Conservation (phyloP, 257 asterid genomes). For the Vinca minor region DNA sequence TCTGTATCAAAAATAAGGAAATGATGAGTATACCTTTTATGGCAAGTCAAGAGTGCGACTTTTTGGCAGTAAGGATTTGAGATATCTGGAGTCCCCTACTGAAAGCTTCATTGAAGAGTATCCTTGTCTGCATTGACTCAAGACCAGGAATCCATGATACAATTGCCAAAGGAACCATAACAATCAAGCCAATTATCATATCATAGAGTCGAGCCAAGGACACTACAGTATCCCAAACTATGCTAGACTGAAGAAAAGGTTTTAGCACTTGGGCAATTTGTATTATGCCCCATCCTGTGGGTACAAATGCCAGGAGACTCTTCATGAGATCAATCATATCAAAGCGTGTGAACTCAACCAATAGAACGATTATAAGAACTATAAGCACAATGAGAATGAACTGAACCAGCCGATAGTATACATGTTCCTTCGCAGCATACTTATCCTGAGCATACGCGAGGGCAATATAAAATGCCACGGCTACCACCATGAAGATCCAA, state of each 20-base stretch:
- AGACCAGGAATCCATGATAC: constrained; percentile 80
- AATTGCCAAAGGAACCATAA: constrained; percentile 77
- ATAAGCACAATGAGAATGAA: constrained; percentile 49
- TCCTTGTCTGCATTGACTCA: constrained; percentile 11
- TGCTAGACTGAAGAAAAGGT: constrained; percentile 69
- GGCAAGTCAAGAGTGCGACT: constrained; percentile 15
- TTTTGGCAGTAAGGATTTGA: constrained; percentile 76
- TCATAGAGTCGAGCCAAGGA: constrained; percentile 85
- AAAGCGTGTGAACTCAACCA: constrained; percentile 43
- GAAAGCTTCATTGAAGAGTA: constrained; percentile 13
- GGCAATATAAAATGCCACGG: constrained; percentile 45
- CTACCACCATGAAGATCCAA: constrained; percentile 61
- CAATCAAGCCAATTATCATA: constrained; percentile 72
- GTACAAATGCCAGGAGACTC: constrained; percentile 81
- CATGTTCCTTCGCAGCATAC: constrained; percentile 62
- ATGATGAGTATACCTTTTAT: constrained; percentile 13
- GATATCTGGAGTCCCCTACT: constrained; percentile 96
- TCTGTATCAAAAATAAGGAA: neutral
- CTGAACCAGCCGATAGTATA: constrained; percentile 74
- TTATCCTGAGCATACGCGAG: constrained; percentile 71
- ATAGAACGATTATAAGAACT: constrained; percentile 38
- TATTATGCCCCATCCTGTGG: constrained; percentile 96
- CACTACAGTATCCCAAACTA: constrained; percentile 85
- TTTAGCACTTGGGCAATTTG: constrained; percentile 83
- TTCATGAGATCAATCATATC: constrained; percentile 43